A percentile compares a stretch with the other conserved stretches of the same genome.
phyloP scores from a whole-genome alignment of 2,329 filamentous ascomycete genomes.

The Ophiostoma triangulosporum region DNA sequence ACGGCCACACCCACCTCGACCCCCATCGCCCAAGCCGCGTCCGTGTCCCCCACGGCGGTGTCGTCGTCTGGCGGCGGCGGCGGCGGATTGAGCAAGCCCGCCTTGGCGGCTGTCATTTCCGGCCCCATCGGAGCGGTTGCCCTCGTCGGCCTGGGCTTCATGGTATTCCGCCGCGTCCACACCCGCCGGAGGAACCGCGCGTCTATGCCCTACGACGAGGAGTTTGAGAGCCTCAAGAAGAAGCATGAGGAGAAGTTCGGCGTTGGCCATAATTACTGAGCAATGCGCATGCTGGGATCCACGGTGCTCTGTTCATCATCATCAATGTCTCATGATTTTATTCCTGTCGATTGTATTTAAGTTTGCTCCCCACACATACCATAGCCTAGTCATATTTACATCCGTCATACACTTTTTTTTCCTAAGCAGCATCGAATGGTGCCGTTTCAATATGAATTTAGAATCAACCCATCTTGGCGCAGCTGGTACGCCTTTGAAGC shows the following conservation, averaged over 20 bases:
- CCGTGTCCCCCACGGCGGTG: background rate
- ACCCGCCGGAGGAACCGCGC: conserved; percentile 4
- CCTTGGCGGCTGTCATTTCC: conserved; percentile 12
- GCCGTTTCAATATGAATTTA: no score
- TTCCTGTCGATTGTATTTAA: no score
- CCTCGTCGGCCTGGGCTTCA: conserved; percentile 9
- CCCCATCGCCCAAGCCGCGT: background rate
- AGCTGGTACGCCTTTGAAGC: no score
- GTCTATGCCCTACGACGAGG: conserved; percentile 14
- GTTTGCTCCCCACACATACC: no score
- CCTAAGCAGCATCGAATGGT: no score
- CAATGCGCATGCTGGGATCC: background rate
- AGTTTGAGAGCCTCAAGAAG: conserved; percentile 17
- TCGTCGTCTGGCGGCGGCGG: background rate
- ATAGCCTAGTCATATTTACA: no score
- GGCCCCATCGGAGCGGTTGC: conserved; percentile 13
- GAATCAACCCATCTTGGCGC: no score
- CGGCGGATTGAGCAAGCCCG: conserved; percentile 7
- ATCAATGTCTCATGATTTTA: no score
- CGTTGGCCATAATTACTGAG: conserved; percentile 13
- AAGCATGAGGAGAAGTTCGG: conserved; percentile 16
- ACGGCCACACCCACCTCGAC: conserved; percentile 1
- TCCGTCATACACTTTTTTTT: no score
- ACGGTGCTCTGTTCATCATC: background rate
- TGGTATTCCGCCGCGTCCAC: conserved; percentile 9